Base-by-base conservation (phyloP, 352 stramenopile species). In the Globisporangium nagaii region DNA sequence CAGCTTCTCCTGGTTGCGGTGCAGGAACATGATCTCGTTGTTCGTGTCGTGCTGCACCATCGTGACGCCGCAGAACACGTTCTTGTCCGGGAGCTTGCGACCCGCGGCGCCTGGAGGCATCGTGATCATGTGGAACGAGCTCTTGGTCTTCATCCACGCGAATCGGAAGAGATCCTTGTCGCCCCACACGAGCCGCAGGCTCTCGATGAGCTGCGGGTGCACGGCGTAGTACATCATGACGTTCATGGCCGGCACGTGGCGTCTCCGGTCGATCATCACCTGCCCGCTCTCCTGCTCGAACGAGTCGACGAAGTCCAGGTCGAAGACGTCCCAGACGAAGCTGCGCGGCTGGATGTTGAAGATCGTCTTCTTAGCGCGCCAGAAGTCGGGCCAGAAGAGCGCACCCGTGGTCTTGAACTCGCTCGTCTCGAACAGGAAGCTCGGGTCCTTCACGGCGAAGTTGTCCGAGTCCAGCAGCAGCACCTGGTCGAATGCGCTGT, bases 341-440 rank as follows among this genome's bases (percentile, higher is more conserved):
- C 68, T 88, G 3, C 59, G 66, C 15, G 53, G 53, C 35, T 89
- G 76, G 39, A 93, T 75, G 55, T 89, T 86, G 59, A 93, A 93
- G 20, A 90, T 87, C 9, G 80, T 89, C 31, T 84, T 73, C 34
- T 68, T 65, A 0, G 75, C 58, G 7, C 66, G 66, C 82, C 82
- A 93, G 54, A 84, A 93, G 41, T 93, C 82, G 4, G 82, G 82
- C 82, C 82, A 93, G 62, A 93, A 93, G 9, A 93, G 59, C 6
- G 82, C 79, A 0, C 82, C 82, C 0, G 58, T 73, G 31, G 44
- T 20, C 11, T 39, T 40, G 40, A 86, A 93, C 52, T 84, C 60
- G 1, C 37, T 22, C 9, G 65, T 71, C 3, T 75, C 68, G 47
- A 93, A 91, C 3, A 91, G 63, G 39, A 76, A 87, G 12, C 64